phyloP scores from a whole-genome alignment of 176 grass and related monocot species.

The Luzula sylvatica region DNA sequence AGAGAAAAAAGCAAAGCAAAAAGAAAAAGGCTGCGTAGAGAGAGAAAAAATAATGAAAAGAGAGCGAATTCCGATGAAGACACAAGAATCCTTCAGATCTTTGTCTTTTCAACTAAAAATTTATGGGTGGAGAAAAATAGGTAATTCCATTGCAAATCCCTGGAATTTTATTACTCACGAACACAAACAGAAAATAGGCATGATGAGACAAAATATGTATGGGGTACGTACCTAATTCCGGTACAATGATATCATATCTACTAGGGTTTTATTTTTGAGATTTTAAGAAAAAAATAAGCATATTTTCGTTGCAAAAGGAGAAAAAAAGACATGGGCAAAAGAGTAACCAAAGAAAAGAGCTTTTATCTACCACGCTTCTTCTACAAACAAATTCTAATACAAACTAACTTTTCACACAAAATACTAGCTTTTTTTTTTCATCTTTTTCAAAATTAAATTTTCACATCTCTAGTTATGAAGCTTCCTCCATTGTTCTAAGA shows the following conservation, averaged over 20 bases:
- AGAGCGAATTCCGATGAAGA: constrained; percentile 35
- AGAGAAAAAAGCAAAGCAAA: constrained; percentile 21
- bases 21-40: constrained; percentile 28
- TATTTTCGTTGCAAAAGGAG: background rate
- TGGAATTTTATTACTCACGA: background rate
- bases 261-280: no score
- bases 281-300: no score
- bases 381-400: constrained; percentile 9
- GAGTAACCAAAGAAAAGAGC: background rate
- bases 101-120: constrained; percentile 31
- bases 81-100: constrained; percentile 51
- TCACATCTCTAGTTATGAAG: constrained; percentile 21
- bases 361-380: constrained; percentile 27
- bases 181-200: background rate
- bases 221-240: background rate
- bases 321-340: background rate
- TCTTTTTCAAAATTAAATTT: background rate
- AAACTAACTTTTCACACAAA: constrained; percentile 9
- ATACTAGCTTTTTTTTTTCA: background rate
- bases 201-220: background rate
- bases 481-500: constrained; percentile 22
- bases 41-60: constrained; percentile 29
- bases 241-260: no score
- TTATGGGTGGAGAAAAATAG: background rate
- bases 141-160: background rate